Percentiles rank a stretch among this genome's conserved stretches.
phyloP scores from a whole-genome alignment of 352 stramenopile species.

The Blastocystis hominis region DNA sequence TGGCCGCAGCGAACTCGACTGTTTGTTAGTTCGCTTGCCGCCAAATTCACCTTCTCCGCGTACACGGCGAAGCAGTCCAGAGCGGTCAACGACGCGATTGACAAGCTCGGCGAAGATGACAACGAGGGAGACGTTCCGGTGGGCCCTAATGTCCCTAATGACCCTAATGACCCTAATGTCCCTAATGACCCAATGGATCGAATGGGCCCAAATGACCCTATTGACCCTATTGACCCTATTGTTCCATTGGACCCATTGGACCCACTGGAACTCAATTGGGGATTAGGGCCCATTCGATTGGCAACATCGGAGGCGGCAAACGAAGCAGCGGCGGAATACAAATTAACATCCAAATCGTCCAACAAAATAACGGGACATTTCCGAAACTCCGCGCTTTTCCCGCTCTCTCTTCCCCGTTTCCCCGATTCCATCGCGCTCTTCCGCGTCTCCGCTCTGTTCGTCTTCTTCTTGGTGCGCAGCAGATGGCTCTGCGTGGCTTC shows the following conservation, averaged over 20 bases:
- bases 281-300: background rate
- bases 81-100: background rate
- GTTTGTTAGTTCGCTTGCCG: background rate
- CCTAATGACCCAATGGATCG: no score
- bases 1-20: background rate
- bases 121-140: no score
- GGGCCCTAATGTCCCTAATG: no score
- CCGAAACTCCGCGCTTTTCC: background rate
- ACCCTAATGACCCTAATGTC: no score
- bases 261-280: background rate
- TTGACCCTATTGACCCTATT: no score
- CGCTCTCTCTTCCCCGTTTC: background rate
- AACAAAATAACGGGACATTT: slow-evolving; percentile 10
- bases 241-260: no score
- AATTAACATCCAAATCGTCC: slow-evolving; percentile 17
- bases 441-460: background rate
- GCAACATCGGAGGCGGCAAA: background rate
- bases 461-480: background rate
- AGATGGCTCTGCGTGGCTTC: slow-evolving; percentile 4
- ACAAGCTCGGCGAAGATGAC: background rate
- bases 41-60: no score
- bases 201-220: no score
- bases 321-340: background rate
- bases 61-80: background rate
- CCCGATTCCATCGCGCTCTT: background rate